Conservation (phyloP, 2,329 filamentous ascomycete genomes). For the Stagonosporopsis rhizophila region DNA sequence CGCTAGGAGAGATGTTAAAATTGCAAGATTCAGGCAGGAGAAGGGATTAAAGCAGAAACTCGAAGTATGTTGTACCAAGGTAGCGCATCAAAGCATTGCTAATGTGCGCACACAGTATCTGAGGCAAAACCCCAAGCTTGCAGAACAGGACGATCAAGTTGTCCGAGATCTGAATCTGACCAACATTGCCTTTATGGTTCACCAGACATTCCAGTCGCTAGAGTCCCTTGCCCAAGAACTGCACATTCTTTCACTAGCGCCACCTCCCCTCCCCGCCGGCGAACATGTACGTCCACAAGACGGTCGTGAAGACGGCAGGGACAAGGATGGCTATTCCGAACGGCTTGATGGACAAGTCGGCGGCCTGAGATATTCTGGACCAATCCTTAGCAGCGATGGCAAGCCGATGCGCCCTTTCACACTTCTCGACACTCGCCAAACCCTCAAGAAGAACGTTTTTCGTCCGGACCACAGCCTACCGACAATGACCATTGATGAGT, state of each 20-base stretch:
- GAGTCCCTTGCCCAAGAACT: slow-evolving; percentile 86
- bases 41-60: slow-evolving; percentile 84
- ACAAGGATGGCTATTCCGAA: slow-evolving; percentile 68
- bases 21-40: slow-evolving; percentile 82
- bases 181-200: slow-evolving; percentile 73
- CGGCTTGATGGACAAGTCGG: slow-evolving; percentile 68
- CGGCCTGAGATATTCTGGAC: slow-evolving; percentile 63
- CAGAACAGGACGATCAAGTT: slow-evolving; percentile 83
- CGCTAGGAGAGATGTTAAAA: slow-evolving; percentile 80
- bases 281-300: slow-evolving; percentile 50
- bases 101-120: slow-evolving; percentile 58
- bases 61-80: slow-evolving; percentile 59
- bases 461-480: slow-evolving; percentile 89
- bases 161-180: slow-evolving; percentile 80
- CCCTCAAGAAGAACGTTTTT: slow-evolving; percentile 82
- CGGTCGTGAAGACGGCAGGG: slow-evolving; percentile 56
- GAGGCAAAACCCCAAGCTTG: slow-evolving; percentile 63
- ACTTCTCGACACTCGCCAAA: slow-evolving; percentile 76
- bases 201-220: slow-evolving; percentile 85
- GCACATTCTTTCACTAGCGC: slow-evolving; percentile 79
- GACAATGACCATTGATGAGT: slow-evolving; percentile 98
- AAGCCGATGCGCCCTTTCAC: slow-evolving; percentile 93
- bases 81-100: not conserved
- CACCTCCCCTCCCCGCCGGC: slow-evolving; percentile 57
- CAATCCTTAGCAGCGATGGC: slow-evolving; percentile 78